A percentile compares a stretch with the other conserved stretches of the same genome.
These are phyloP conservation scores for Thymus mandschuricus DNA, from an alignment of 257 asterid species.

Conservation along the genomic window DNA sequence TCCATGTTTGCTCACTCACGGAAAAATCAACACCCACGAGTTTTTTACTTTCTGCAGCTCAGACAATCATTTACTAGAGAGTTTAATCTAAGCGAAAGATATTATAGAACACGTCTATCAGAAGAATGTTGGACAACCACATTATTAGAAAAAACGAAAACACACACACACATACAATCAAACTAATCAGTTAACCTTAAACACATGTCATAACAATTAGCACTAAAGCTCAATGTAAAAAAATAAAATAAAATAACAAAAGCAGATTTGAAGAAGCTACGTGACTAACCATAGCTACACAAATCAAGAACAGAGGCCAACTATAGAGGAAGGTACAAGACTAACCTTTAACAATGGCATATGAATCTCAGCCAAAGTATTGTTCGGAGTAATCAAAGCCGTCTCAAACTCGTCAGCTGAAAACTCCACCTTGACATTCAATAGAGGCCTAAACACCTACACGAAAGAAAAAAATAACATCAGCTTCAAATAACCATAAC, in stretches of 20 bases:
- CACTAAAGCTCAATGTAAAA: slow-evolving; percentile 11
- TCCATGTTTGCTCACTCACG: slow-evolving; percentile 19
- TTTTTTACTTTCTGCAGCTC: not conserved
- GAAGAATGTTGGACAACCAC: slow-evolving; percentile 11
- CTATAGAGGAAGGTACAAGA: not conserved
- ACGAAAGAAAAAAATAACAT: slow-evolving; percentile 27
- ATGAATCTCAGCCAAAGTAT: slow-evolving; percentile 87
- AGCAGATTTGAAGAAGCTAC: slow-evolving; percentile 1
- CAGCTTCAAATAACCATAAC: slow-evolving; percentile 32
- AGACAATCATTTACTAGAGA: not conserved
- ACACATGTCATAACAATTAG: slow-evolving; percentile 3
- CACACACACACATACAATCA: not conserved
- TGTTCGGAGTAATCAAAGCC: slow-evolving; percentile 82
- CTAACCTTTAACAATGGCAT: slow-evolving; percentile 82
- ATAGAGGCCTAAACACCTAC: slow-evolving; percentile 90
- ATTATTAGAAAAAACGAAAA: not conserved
- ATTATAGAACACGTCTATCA: not conserved
- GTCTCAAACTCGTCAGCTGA: slow-evolving; percentile 98
- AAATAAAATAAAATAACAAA: not conserved
- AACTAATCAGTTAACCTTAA: not conserved
- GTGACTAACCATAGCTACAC: not conserved
- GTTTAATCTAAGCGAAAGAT: not conserved
- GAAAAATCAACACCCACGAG: slow-evolving; percentile 3
- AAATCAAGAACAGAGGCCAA: not conserved
- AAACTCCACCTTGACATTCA: slow-evolving; percentile 93